These are phyloP conservation scores for Rhizopogon vesiculosus DNA, from an alignment of 768 basidiomycete species.

Conservation along the genomic window DNA sequence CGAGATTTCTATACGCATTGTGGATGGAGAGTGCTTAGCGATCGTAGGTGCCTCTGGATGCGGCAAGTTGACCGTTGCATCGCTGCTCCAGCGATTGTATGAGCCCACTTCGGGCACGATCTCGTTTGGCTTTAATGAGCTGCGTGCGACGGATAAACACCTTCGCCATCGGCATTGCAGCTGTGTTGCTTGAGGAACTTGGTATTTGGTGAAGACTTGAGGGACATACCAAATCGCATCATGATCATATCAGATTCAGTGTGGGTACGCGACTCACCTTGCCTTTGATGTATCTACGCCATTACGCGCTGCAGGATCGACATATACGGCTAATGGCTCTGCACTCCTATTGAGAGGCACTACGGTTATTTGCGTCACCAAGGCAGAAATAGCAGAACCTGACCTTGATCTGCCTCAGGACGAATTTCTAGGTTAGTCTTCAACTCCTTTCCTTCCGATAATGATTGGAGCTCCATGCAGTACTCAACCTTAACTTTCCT, in stretches of 20 bases:
- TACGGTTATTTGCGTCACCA: conserved; percentile 92
- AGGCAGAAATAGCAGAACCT: conserved; percentile 92
- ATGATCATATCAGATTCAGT: neutral
- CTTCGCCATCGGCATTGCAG: conserved; percentile 81
- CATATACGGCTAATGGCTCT: conserved; percentile 91
- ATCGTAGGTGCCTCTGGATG: conserved; percentile 90
- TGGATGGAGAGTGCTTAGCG: conserved; percentile 81
- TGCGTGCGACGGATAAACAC: conserved; percentile 60
- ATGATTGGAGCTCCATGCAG: conserved; percentile 32
- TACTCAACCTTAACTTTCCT: conserved; percentile 93
- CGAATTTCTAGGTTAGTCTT: conserved; percentile 75
- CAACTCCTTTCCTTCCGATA: neutral
- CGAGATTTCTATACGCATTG: conserved; percentile 59
- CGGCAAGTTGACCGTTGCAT: conserved; percentile 91
- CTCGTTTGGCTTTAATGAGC: conserved; percentile 46
- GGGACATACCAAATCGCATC: too few species aligned
- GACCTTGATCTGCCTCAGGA: conserved; percentile 67
- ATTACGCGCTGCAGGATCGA: conserved; percentile 56
- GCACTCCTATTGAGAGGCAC: conserved; percentile 91
- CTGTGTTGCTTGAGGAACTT: conserved; percentile 40
- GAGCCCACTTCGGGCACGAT: conserved; percentile 68
- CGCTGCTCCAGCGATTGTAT: conserved; percentile 85
- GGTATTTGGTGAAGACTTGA: too few species aligned
- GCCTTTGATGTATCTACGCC: neutral
- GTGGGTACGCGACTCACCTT: conserved; percentile 53